Evolutionary conservation across 2,329 filamentous ascomycete genomes (phyloP).

Genomic region (Fusarium annulatum): DNA sequence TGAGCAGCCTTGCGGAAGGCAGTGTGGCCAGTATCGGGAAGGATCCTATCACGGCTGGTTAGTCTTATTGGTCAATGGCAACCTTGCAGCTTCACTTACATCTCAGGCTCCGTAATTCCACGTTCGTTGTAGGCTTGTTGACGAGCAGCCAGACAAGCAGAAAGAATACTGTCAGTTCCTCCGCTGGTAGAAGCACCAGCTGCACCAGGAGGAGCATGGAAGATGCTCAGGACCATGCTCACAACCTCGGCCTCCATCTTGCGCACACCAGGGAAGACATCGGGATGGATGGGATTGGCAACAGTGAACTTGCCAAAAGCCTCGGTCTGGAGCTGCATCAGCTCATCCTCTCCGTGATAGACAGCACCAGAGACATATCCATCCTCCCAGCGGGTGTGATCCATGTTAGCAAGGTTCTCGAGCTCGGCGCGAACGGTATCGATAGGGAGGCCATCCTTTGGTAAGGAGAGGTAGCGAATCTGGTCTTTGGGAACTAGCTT

Average conservation of each 20-base stretch:
- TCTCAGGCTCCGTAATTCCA: constrained; percentile 91
- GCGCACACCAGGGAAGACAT: constrained; percentile 95
- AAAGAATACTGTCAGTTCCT: constrained; percentile 95
- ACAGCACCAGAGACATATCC: constrained; percentile 94
- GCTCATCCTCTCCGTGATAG: constrained; percentile 88
- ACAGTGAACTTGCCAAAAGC: constrained; percentile 96
- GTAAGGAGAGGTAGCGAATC: constrained; percentile 79
- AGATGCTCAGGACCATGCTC: constrained; percentile 90
- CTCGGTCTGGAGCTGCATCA: constrained; percentile 88
- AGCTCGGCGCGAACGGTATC: constrained; percentile 86
- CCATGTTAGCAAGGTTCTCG: constrained; percentile 81
- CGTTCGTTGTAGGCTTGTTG: constrained; percentile 90
- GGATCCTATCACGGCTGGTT: constrained; percentile 70
- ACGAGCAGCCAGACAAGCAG: constrained; percentile 90
- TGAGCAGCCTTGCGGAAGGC: constrained; percentile 95
- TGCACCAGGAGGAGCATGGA: constrained; percentile 86
- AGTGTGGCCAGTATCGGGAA: constrained; percentile 93
- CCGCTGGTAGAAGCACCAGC: constrained; percentile 92
- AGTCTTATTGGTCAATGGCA: constrained; percentile 10
- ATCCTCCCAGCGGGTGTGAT: constrained; percentile 97
- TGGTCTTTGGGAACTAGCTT: constrained; percentile 84
- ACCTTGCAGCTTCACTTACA: constrained; percentile 65
- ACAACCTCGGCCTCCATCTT: constrained; percentile 99
- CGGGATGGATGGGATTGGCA: constrained; percentile 95
- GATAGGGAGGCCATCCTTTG: constrained; percentile 83